Conservation (phyloP, 2,329 filamentous ascomycete genomes). For the Blastomyces silverae region DNA sequence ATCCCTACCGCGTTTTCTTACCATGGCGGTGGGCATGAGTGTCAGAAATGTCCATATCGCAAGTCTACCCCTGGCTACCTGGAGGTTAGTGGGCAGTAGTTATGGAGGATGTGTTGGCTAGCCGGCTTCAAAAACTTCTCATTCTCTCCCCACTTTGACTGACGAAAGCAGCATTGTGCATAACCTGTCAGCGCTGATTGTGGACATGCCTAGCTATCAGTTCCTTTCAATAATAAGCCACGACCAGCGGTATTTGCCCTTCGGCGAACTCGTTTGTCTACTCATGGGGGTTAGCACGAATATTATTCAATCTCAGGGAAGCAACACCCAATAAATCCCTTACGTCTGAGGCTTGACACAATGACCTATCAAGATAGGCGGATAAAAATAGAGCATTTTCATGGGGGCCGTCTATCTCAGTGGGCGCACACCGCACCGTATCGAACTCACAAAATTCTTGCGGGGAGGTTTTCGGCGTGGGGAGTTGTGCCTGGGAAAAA, state of each 20-base stretch:
- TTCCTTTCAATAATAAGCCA: neutral
- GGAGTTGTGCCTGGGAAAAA: neutral
- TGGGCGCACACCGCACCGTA: neutral
- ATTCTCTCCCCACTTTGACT: neutral
- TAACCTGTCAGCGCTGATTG: neutral
- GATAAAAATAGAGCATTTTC: neutral
- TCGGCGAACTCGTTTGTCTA: neutral
- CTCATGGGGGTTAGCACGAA: neutral
- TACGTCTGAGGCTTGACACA: neutral
- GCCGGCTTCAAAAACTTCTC: neutral
- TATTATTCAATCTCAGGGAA: neutral
- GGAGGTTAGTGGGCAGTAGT: neutral
- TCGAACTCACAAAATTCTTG: neutral
- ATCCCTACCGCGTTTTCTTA: neutral
- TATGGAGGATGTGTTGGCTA: constrained; percentile 1
- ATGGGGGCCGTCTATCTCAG: neutral
- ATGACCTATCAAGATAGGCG: neutral
- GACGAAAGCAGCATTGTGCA: constrained; percentile 3
- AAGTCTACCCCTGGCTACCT: neutral
- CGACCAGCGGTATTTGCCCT: neutral
- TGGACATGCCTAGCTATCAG: neutral
- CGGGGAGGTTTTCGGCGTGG: neutral
- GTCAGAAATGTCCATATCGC: neutral
- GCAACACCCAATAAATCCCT: neutral
- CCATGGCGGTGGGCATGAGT: neutral